Base-by-base conservation (phyloP, 345 rosid species). In the Eutrema japonicum region DNA sequence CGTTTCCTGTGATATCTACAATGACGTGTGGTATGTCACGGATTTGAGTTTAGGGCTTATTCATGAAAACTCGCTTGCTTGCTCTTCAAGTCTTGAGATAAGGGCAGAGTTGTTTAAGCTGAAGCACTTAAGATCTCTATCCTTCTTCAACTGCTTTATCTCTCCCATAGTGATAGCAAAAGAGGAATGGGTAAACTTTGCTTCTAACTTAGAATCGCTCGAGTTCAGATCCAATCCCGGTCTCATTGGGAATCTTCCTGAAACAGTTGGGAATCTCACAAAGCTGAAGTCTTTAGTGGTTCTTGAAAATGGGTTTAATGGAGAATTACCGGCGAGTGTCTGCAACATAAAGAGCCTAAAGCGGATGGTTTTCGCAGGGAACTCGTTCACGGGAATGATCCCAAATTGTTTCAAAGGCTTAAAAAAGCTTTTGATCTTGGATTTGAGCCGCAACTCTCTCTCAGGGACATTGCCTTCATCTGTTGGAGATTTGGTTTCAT, bases 201-300 rank as follows among this genome's bases (percentile, higher is more conserved):
- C 86, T 10, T 73, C 62, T 8, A 85, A 51, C 80, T 75, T 94
- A 67, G 87, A 89, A 53, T 77, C 85, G 2, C 61, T 94, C 9
- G 96, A 91, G 77, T 84, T 91, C 45, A 77, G 97, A 67, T 82
- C 90, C 7, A 91, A 94, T 71, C 93, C 87, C 0, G 93, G 95
- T 43, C 95, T 91, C 49, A 37, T 38, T 47, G 71, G 79, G 45
- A 55, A 76, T 47, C 36, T 91, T 42, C 97, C 97, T 54, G 66
- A 47, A 29, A 76, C 74, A 78, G 55, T 88, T 37, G 91, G 85
- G 12, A 36, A 55, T 68, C 89, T 93, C 57, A 72, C 62, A 7
- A 83, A 83, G 81, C 91, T 93, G 26, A 82, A 87, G 66, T 93
- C 96, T 48, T 72, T 93, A 10, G 96, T 89, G 42, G 71, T 93